Evolutionary conservation across 306 rosid species (phyloP), one percentile per base, ranked within the genome.

Genomic region (Vigna hirtella): DNA sequence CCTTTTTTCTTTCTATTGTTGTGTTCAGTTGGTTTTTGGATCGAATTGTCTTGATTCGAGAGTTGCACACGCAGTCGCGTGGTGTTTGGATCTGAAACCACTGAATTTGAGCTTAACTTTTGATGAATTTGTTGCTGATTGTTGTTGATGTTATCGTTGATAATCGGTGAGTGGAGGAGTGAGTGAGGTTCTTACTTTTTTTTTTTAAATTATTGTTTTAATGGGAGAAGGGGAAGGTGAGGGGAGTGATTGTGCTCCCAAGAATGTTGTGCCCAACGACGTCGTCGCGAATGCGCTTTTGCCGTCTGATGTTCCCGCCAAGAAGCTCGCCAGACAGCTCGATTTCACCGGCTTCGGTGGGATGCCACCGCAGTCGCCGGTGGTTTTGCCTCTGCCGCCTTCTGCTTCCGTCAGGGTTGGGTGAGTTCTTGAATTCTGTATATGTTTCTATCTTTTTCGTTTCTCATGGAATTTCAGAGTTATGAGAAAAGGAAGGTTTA

Each of bases 291-390:
- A 83, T 36, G 73, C 77, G 17, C 42, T 80, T 2, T 52, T 84
- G 70, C 70, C 84, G 15, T 79, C 90, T 3, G 98, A 93, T 69
- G 82, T 83, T 85, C 94, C 96, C 55, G 79, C 90, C 53, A 94
- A 91, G 91, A 94, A 92, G 90, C 97, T 94, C 2, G 97, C 97
- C 56, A 88, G 98, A 87, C 98, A 94, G 89, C 97, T 94, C 76
- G 98, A 92, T 90, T 94, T 94, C 90, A 92, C 94, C 18, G 92
- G 82, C 42, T 82, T 77, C 43, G 88, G 89, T n/a, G 93, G 86
- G 13, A 51, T 78, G 16, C 75, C 42, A 18, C 9, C 90, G 30
- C 72, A 48, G 57, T 71, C 63, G 1, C 63, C 72, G 52, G 36
- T 43, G 38, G 10, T 51, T 49, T 24, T 56, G 53, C 56, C 61